Conservation (phyloP, 768 basidiomycete species). For the Leccinellum rugosiceps region DNA sequence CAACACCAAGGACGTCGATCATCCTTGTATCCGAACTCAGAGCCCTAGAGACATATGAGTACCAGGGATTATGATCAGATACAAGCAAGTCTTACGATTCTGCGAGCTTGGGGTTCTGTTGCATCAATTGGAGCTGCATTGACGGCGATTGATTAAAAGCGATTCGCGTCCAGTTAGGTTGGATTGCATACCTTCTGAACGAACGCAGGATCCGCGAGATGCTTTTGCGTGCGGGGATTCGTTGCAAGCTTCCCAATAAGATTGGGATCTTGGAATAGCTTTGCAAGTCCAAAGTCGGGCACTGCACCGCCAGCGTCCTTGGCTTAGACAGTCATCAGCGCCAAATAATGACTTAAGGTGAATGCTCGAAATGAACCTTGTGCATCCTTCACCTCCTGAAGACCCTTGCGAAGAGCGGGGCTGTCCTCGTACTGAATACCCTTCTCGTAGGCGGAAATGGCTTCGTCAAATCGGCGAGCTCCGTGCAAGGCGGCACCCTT, state of each 20-base stretch:
- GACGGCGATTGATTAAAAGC: background rate
- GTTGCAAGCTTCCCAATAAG: conserved; percentile 78
- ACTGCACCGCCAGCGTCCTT: conserved; percentile 36
- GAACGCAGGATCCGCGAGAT: conserved; percentile 82
- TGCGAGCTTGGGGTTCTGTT: conserved; percentile 65
- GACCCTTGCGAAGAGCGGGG: conserved; percentile 78
- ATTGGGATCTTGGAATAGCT: conserved; percentile 82
- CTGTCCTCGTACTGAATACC: conserved; percentile 83
- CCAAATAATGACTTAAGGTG: background rate
- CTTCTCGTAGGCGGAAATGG: conserved; percentile 76
- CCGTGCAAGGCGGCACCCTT: conserved; percentile 95
- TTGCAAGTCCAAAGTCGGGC: conserved; percentile 60
- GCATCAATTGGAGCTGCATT: conserved; percentile 57
- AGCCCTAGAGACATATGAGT: conserved; percentile 37
- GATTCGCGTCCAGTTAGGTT: background rate
- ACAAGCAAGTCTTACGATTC: conserved; percentile 44
- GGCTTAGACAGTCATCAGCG: conserved; percentile 23
- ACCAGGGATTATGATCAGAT: background rate
- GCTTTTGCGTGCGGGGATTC: conserved; percentile 82
- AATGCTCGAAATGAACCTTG: conserved; percentile 48
- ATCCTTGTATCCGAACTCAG: conserved; percentile 78
- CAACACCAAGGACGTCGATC: conserved; percentile 89
- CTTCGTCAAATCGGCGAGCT: conserved; percentile 71
- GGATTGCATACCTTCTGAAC: conserved; percentile 52
- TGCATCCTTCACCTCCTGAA: conserved; percentile 85